Evolutionary conservation across 2,329 filamentous ascomycete species (phyloP).

Genomic region (Pseudofabraea citricarpa): DNA sequence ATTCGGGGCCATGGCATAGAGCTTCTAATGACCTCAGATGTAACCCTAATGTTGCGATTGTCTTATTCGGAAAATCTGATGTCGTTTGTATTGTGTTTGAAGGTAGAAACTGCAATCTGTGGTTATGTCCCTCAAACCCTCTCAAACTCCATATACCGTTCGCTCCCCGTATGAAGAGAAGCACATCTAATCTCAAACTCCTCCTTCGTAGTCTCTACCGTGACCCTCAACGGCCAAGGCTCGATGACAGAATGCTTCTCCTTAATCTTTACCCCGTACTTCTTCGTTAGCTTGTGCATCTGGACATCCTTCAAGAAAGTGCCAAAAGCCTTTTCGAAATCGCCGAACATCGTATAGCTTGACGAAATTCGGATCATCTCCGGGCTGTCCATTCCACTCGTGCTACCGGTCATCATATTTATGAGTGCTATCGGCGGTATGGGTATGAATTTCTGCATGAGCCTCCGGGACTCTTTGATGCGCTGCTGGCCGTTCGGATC

Average conservation of each 20-base stretch:
- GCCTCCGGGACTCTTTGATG: neutral
- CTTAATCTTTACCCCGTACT: neutral
- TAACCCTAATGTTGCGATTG: too few relatives aligned
- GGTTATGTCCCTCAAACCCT: neutral
- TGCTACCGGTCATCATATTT: neutral
- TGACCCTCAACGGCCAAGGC: neutral
- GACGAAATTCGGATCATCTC: neutral
- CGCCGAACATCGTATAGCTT: neutral
- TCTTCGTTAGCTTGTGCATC: neutral
- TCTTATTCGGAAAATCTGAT: too few relatives aligned
- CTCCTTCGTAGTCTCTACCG: neutral
- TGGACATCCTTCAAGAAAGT: neutral
- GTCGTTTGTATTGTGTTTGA: too few relatives aligned
- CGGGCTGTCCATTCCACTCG: neutral
- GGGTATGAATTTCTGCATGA: neutral
- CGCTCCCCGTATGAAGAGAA: neutral
- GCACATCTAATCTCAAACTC: neutral
- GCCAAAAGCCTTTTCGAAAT: neutral
- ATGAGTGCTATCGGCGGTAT: neutral
- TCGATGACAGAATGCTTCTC: neutral
- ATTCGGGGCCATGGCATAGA: too few relatives aligned
- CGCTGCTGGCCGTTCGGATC: neutral
- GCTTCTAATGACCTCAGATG: too few relatives aligned
- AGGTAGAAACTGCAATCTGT: too few relatives aligned
- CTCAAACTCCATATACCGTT: neutral